These are phyloP conservation scores for Vitis hybrid DNA, from an alignment of 177 flowering plant species.

Conservation along the genomic window DNA sequence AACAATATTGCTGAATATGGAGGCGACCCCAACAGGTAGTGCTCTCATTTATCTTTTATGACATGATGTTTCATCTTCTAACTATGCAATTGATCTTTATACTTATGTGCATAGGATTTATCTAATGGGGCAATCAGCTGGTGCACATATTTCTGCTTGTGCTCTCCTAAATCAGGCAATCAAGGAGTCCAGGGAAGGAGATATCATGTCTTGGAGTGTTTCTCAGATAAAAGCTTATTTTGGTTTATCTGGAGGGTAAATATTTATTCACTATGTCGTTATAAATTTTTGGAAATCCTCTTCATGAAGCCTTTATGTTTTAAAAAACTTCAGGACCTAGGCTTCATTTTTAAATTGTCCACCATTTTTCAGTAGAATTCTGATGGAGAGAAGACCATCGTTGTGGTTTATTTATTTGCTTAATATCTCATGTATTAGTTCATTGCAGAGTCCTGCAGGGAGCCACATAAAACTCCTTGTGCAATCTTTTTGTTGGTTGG, in stretches of 20 bases:
- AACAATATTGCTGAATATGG: slow-evolving; percentile 85
- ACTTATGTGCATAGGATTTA: slow-evolving; percentile 54
- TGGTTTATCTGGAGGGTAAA: slow-evolving; percentile 98
- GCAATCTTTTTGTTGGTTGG: no score
- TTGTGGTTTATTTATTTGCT: no score
- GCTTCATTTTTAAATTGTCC: no score
- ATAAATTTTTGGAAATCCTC: background rate
- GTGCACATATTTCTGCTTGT: slow-evolving; percentile 97
- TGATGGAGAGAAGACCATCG: no score
- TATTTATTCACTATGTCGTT: background rate
- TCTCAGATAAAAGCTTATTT: slow-evolving; percentile 88
- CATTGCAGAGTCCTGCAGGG: no score
- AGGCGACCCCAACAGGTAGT: slow-evolving; percentile 92
- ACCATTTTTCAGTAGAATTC: no score
- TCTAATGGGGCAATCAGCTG: slow-evolving; percentile 97
- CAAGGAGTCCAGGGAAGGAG: slow-evolving; percentile 60
- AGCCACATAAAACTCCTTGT: no score
- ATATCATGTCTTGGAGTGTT: slow-evolving; percentile 69
- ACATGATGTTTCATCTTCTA: background rate
- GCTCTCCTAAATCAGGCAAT: slow-evolving; percentile 80
- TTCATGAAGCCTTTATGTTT: background rate
- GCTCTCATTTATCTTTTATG: slow-evolving; percentile 1
- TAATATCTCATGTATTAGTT: no score
- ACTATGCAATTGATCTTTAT: background rate
- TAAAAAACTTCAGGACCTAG: no score